Evolutionary conservation across 106 monocot species (phyloP), one percentile per base, ranked within the genome.

Genomic region (Chionographis japonica): DNA sequence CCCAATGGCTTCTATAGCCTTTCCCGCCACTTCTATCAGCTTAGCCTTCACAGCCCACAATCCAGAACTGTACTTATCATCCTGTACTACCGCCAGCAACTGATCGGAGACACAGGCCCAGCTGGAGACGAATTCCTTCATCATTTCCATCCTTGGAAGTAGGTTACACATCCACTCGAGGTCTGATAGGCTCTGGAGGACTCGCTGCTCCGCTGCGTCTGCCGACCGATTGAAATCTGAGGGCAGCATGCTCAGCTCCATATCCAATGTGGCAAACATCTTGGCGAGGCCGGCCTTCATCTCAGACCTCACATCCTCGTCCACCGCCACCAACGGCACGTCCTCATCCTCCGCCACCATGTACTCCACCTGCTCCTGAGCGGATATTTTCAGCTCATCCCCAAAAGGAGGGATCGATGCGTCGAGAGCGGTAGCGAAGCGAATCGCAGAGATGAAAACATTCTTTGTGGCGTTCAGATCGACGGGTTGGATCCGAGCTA

Each of bases 301-400:
- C 67, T 77, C 82, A 19, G 82, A 75, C 20, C 68, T 82, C 59
- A 97, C 86, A 46, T 91, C 83, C 20, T 89, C 81, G 56, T 97
- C 95, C 10, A 70, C 61, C 0, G 58, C 65, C n/a, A 97, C 58
- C 61, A 82, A 73, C 43, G 86, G 78, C 50, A 84, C 75, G 8
- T 97, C 89, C 58, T 83, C 82, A 71, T 97, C 95, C 37, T 84
- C 92, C 37, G 76, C 66, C 40, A 97, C 76, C 95, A 97, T 92
- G 63, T 89, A 97, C 35, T 97, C 95, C 38, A 97, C 68, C 53
- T 97, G 95, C 65, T 97, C 95, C 64, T 92, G 91, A 56, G 95
- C 95, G 35, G 95, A 97, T 68, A 74, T 85, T 68, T 84, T 97
- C 50, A 97, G 69, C 19, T 95, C 95, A 72, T 86, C 86, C 4